Conservation (phyloP, 306 rosid species). For the Quercus agrifolia region DNA sequence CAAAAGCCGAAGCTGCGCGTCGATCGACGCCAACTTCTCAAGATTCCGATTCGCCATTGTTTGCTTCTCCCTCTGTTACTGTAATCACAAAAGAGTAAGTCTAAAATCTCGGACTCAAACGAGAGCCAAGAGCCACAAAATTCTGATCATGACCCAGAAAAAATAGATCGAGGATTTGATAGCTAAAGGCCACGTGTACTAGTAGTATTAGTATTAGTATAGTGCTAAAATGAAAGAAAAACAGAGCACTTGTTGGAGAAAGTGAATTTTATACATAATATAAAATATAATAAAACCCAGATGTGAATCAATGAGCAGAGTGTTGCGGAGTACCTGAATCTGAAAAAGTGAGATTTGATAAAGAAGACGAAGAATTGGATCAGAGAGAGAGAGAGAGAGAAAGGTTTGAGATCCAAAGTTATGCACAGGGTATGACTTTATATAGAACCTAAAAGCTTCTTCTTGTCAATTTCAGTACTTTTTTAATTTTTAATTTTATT, state of each 20-base stretch:
- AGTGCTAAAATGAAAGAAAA: neutral
- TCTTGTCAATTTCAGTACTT: neutral
- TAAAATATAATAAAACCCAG: neutral
- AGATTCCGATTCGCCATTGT: slow-evolving; percentile 66
- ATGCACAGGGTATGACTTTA: slow-evolving; percentile 13
- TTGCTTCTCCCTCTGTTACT: slow-evolving; percentile 2
- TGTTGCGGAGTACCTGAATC: slow-evolving; percentile 47
- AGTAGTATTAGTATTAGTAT: neutral
- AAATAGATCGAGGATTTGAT: slow-evolving; percentile 6
- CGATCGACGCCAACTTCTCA: slow-evolving; percentile 95
- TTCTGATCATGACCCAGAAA: slow-evolving; percentile 8
- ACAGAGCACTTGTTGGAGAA: neutral
- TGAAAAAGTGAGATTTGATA: slow-evolving; percentile 15
- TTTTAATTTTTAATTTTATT: too few relatives aligned
- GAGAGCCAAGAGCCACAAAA: slow-evolving; percentile 23
- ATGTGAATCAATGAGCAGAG: neutral
- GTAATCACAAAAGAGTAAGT: slow-evolving; percentile 19
- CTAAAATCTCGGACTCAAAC: slow-evolving; percentile 29
- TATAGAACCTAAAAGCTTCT: slow-evolving; percentile 25
- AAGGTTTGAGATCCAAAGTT: slow-evolving; percentile 27
- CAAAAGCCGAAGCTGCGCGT: slow-evolving; percentile 87
- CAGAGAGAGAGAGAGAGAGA: neutral
- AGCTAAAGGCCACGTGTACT: slow-evolving; percentile 27
- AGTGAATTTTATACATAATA: neutral
- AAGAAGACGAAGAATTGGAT: slow-evolving; percentile 10